phyloP scores from a whole-genome alignment of 106 monocot genomes.

The Triglochin maritima region DNA sequence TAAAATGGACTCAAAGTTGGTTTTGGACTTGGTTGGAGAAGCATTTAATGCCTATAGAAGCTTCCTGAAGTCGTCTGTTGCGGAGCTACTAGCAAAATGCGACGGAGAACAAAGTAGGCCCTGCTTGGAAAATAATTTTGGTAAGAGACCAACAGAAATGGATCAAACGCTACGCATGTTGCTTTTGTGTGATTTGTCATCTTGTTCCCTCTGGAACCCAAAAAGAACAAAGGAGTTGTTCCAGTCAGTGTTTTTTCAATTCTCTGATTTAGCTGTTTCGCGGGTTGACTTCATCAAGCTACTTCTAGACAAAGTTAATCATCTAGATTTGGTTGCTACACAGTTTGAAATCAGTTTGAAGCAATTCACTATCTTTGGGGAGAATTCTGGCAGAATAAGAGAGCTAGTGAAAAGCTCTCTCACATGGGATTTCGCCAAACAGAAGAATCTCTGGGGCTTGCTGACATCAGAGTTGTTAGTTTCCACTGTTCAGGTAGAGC shows the following conservation, averaged over 20 bases:
- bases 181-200: constrained; percentile 6
- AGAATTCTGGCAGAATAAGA: constrained; percentile 2
- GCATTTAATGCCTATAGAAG: constrained; percentile 9
- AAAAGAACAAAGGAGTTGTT: constrained; percentile 1
- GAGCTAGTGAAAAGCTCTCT: constrained; percentile 5
- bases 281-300: constrained; percentile 8
- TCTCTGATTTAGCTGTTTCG: constrained; percentile 1
- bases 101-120: neutral
- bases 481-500: constrained; percentile 4
- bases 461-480: constrained; percentile 4
- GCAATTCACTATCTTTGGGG: constrained; percentile 8
- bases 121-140: no score
- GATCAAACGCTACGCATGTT: neutral
- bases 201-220: constrained; percentile 1
- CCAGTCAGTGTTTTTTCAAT: neutral
- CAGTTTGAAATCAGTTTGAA: constrained; percentile 12
- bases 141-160: neutral
- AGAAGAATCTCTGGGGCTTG: constrained; percentile 8
- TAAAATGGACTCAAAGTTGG: neutral
- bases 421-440: neutral
- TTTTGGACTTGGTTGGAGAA: neutral
- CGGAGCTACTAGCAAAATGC: neutral
- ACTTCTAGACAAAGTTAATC: constrained; percentile 1
- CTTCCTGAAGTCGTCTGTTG: neutral
- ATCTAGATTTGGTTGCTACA: constrained; percentile 2